Base-by-base conservation (phyloP, 2,329 filamentous ascomycete genomes). In the Ramularia collo-cygni region DNA sequence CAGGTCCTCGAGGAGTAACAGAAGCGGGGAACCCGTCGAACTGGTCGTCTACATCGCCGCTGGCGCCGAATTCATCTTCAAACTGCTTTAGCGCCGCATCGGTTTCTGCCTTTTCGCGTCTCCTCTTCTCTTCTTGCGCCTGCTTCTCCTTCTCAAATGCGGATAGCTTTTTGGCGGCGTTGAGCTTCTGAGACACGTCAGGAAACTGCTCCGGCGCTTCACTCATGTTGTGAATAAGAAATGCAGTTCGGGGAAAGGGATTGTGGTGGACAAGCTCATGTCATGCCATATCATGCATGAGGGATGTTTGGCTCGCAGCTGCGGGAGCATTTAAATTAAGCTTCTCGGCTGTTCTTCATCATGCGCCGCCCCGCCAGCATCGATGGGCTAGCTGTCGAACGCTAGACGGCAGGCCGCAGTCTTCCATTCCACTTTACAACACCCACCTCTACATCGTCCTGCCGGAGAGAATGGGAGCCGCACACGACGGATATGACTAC, bases 71-170 rank as follows among this genome's bases (percentile, higher is more conserved):
- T 40, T 75, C 87, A 64, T 90, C 90, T 41, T 92, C 78, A 52
- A 95, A 95, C 50, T 90, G 86, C 53, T 87, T 79, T 62, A 89
- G 85, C 1, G 88, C 86, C 16, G 86, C 87, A 15, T 84, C 85
- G 5, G 85, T 93, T 65, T 95, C 89, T 51, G 83, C 86, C 56
- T 83, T 83, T 63, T 94, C 89, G 51, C 86, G 77, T 52, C 77
- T 75, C 43, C 85, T 81, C 67, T 95, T 95, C 16, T 86, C 87
- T 69, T 94, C 87, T 41, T 85, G 85, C 61, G 94, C 87, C 44
- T 85, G 85, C 62, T 85, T 87, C 62, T 93, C 85, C 54, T 82
- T 81, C 66, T 95, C 89, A 61, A 93, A 95, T 17, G 83, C 74
- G 14, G 87, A 93, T 59, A 92, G 85, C 64, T 89, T 92, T 46